A percentile compares a stretch with the other conserved stretches of the same genome.
phyloP scores from a whole-genome alignment of 768 basidiomycete genomes.

The Boletus vinaceobasis region DNA sequence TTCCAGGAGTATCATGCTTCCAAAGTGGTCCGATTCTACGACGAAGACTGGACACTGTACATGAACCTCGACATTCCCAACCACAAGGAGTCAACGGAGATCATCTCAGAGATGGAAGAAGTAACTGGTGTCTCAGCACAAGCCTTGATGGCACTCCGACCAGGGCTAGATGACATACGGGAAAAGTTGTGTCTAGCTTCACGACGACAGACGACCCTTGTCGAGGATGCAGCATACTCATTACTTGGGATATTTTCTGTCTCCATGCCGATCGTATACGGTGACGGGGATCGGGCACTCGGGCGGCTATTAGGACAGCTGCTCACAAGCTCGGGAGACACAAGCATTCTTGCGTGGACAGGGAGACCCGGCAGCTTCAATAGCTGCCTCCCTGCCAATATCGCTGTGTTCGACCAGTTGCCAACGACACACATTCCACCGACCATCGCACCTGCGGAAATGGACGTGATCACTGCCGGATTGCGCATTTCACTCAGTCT shows the following conservation, averaged over 20 bases:
- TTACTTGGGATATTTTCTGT: conserved; percentile 11
- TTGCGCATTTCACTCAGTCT: not conserved
- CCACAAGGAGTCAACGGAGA: not conserved
- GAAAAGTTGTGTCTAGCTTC: conserved; percentile 10
- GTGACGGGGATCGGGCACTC: not conserved
- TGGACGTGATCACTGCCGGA: not conserved
- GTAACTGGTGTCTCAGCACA: not conserved
- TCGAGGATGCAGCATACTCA: conserved; percentile 13
- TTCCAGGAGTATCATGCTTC: no score
- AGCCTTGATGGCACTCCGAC: conserved; percentile 1
- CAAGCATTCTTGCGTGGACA: no score
- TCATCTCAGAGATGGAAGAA: conserved; percentile 10
- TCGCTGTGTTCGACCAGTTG: no score
- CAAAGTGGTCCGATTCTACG: no score
- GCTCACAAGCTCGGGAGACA: no score
- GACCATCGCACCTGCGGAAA: no score
- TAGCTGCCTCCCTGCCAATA: no score
- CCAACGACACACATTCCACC: no score
- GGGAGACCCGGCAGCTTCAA: no score
- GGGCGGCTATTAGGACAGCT: no score
- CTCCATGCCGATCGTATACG: conserved; percentile 7
- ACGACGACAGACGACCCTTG: not conserved
- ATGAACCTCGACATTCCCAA: not conserved
- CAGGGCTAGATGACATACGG: not conserved
- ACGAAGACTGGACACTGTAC: not conserved